phyloP scores from a whole-genome alignment of 2,329 filamentous ascomycete genomes.

The Diaporthe humulicola region DNA sequence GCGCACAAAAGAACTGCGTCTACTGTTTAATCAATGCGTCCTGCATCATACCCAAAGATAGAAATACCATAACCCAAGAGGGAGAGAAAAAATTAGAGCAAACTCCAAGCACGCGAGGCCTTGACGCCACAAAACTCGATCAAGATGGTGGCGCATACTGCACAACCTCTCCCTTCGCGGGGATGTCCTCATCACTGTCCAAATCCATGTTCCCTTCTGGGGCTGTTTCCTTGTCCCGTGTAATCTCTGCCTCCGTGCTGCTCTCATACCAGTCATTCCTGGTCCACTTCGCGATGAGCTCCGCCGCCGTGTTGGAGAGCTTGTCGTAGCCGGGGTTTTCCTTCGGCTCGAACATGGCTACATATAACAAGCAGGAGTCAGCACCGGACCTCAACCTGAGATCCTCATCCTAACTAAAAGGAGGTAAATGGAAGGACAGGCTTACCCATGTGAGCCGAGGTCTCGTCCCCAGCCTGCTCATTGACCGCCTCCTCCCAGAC shows the following conservation, averaged over 20 bases:
- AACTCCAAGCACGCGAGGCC: neutral
- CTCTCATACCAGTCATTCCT: constrained; percentile 76
- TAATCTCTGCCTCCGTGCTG: constrained; percentile 54
- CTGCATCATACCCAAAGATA: constrained; percentile 26
- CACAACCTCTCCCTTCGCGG: constrained; percentile 8
- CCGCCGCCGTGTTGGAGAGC: constrained; percentile 75
- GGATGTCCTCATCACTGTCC: neutral
- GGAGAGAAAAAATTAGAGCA: neutral
- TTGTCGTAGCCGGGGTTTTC: constrained; percentile 80
- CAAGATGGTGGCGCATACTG: neutral
- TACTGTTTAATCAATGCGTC: constrained; percentile 1
- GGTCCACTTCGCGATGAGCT: constrained; percentile 75
- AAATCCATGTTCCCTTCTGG: neutral
- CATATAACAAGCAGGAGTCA: constrained; percentile 32
- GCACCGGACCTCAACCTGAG: neutral
- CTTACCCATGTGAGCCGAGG: constrained; percentile 81
- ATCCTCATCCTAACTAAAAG: neutral
- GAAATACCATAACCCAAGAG: constrained; percentile 7
- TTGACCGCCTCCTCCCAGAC: constrained; percentile 82
- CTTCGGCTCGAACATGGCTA: constrained; percentile 79
- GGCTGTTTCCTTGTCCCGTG: neutral
- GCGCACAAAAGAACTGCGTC: neutral
- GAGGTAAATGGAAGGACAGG: neutral
- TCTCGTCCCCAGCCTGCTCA: constrained; percentile 83
- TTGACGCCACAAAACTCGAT: neutral